phyloP scores from a whole-genome alignment of 1,284 basidiomycete genomes.

The Apiotrichum gamsii region DNA sequence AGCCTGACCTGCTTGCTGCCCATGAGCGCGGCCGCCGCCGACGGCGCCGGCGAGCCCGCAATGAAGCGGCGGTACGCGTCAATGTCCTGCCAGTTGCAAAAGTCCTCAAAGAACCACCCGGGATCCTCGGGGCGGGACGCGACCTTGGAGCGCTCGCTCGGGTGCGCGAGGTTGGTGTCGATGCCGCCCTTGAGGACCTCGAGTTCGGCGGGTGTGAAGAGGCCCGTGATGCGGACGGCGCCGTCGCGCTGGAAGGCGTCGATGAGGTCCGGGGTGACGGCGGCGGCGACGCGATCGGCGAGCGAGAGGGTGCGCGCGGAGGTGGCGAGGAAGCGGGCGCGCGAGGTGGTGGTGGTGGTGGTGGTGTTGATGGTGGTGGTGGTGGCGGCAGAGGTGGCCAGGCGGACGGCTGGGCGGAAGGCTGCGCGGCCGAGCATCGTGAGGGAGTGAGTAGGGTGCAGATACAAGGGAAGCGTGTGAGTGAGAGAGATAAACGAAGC shows the following conservation, averaged over 20 bases:
- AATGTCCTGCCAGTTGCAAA: constrained; percentile 14
- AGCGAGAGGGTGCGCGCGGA: no score
- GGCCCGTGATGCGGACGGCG: constrained; percentile 6
- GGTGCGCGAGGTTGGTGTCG: constrained; percentile 8
- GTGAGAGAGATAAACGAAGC: no score
- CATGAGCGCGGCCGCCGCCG: constrained; percentile 9
- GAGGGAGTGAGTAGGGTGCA: no score
- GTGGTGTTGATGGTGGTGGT: no score
- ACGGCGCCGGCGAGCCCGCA: constrained; percentile 4
- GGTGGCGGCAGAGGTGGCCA: no score
- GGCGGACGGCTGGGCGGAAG: no score
- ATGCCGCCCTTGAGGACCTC: constrained; percentile 5
- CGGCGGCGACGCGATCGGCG: constrained; percentile 3
- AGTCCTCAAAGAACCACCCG: constrained; percentile 20
- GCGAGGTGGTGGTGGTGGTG: no score
- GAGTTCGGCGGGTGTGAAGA: constrained; percentile 13
- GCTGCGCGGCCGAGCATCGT: no score
- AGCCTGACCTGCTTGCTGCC: constrained; percentile 2
- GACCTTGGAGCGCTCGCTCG: constrained; percentile 5
- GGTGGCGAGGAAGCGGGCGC: no score
- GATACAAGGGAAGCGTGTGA: no score
- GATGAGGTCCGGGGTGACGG: constrained; percentile 10
- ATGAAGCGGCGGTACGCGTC: constrained; percentile 9
- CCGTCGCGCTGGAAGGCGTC: constrained; percentile 7
- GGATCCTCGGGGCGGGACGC: constrained; percentile 10